Conservation (phyloP, 2,329 filamentous ascomycete genomes). For the Fusarium sp. region DNA sequence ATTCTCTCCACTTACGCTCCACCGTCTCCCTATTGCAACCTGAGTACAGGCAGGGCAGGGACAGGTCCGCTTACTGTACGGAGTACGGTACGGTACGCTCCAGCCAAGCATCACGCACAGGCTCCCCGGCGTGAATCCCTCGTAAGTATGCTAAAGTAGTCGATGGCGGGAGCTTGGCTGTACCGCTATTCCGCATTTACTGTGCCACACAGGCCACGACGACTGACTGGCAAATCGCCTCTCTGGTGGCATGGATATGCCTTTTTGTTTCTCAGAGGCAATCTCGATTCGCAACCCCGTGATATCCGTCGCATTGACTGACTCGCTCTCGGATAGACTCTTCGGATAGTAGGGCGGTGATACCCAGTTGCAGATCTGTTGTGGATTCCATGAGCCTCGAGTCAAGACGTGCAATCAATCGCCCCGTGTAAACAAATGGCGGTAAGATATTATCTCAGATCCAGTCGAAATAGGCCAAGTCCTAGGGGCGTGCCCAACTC, state of each 20-base stretch:
- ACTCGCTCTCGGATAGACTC: neutral
- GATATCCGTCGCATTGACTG: slow-evolving; percentile 1
- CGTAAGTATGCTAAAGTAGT: slow-evolving; percentile 4
- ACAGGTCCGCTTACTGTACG: neutral
- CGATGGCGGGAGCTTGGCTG: slow-evolving; percentile 18
- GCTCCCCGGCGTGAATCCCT: neutral
- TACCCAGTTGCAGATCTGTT: neutral
- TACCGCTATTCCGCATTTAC: slow-evolving; percentile 13
- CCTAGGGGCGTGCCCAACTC: neutral
- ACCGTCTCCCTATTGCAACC: neutral
- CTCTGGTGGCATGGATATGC: neutral
- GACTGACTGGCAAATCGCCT: slow-evolving; percentile 5
- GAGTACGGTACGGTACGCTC: neutral
- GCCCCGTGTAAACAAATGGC: slow-evolving; percentile 6
- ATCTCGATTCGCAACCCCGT: neutral
- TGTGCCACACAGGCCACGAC: neutral
- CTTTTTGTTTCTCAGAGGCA: neutral
- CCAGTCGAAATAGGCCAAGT: neutral
- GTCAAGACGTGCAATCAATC: neutral
- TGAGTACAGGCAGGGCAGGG: neutral
- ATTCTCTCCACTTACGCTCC: slow-evolving; percentile 7
- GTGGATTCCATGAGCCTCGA: slow-evolving; percentile 1
- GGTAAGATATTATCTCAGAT: slow-evolving; percentile 22
- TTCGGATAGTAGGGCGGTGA: neutral
- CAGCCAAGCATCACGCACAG: slow-evolving; percentile 11